Base-by-base conservation (phyloP, 148 eudicot genomes). In the Salicornia ramosissima region DNA sequence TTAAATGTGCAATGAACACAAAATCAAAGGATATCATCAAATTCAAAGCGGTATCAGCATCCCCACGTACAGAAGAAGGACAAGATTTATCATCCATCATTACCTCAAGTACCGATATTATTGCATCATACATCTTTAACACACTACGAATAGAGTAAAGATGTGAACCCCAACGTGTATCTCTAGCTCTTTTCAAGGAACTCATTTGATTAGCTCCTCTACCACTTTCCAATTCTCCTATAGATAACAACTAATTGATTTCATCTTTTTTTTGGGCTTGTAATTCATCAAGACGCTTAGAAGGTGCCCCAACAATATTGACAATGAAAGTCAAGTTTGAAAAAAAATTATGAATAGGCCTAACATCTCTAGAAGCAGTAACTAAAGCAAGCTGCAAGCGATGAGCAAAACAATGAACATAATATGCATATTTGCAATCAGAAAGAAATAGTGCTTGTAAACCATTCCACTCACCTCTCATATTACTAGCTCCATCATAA, bases 351-450 rank as follows among this genome's bases (percentile, higher is more conserved):
- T 70, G 65, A 43, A 70, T n/a, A 0, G 1, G 12, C 5, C 21
- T 43, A 19, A 58, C 43, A 33, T 70, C 65, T 70, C 42, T 70
- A 28, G 43, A 45, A 28, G 73, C 30, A 0, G 73, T 13, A 43
- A 70, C 73, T 10, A 69, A 69, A 11, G 64, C 54, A 56, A 69
- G 64, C 45, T 70, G 73, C 19, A 45, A 70, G 11, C 66, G 14
- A 29, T 70, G 65, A 46, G 73, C 65, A 45, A 70, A 70, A 16
- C 29, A n/a, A 39, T 62, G 49, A 21, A 63, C 15, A 10, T 40
- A 40, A 63, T 63, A 64, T 22, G 67, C 67, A 64, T 22, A 64
- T 64, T 19, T 30, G 19, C 52, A 64, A 21, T 64, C 51, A 10
- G 31, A 13, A 40, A 40, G 29, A 64, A 64, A 64, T 25, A 64